Evolutionary conservation across 192 early-diverging fungal species (phyloP), one percentile per base, ranked within the genome.

Genomic region (Helicostylum pulchrum): DNA sequence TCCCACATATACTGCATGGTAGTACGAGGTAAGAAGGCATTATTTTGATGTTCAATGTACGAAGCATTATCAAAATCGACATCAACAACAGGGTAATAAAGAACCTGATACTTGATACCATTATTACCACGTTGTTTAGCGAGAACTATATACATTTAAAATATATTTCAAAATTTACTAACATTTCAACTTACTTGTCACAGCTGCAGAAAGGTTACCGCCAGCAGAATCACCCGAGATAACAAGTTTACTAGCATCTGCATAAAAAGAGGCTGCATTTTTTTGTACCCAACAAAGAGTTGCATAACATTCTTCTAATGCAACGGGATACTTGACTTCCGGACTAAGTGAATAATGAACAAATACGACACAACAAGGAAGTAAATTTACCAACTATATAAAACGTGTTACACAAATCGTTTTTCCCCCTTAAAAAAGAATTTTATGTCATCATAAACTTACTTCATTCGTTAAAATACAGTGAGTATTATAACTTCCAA

Each of bases 171-270:
- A 19, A 48, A 17, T 6, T 4, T 48, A 48, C 0, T 48, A 17
- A 19, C n/a, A 48, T 48, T 12, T 15, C 17, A 0, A 17, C 17
- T 19, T 59, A 59, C 57, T 39, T 26, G 57, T 21, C 5, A 59
- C 39, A 20, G 57, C 12, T 39, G 36, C 39, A 7, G 57, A 15
- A 20, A 59, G 34, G 34, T 70, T 70, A n/a, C 61, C 68, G 8
- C 68, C 68, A 43, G 48, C 62, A 50, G 61, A 63, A 23, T 70
- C 68, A 3, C 68, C 68, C 15, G 44, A 61, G 26, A 70, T 14
- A 14, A 44, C 68, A 21, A 70, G n/a, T 7, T 21, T 42, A 2
- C 20, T 43, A 20, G 39, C 12, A 47, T 70, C 62, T 0, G 64
- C 30, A 11, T 45, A 54, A 20, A 19, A 30, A 32, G 39, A 43